Base-by-base conservation (phyloP, 2,329 filamentous ascomycete genomes). In the Arthrobotrys megalospora region DNA sequence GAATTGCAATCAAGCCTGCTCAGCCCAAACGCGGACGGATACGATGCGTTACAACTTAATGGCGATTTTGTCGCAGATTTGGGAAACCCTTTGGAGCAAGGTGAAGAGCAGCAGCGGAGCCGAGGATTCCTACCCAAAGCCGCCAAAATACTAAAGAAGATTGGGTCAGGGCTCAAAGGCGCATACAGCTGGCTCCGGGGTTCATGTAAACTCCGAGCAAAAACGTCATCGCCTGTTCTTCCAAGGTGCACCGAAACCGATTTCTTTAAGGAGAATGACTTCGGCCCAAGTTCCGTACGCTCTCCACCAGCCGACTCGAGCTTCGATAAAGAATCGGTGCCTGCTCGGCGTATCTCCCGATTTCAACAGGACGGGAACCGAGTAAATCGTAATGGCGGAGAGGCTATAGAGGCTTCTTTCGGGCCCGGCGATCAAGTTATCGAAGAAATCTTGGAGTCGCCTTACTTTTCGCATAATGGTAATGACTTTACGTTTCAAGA, bases 401-500 rank as follows among this genome's bases (percentile, higher is more conserved):
- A 14, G n/a, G 41, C 7, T n/a, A 6, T 14, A 3, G 34, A 43
- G 41, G 14, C 34, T 11, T 8, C 52, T 6, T 55, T 36, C 52
- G 48, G 28, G 6, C 48, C 48, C 4, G n/a, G 10, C 14, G 52
- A 4, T 6, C 14, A 32, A 16, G 32, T n/a, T n/a, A 52, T 12
- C 6, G 48, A 52, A n/a, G 53, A 43, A 43, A 60, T n/a, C 12
- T 2, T 60, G n/a, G 52, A 43, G 2, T 60, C 53, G 6, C 53
- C 53, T 3, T 43, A 60, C 16, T 60, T 60, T 16, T 16, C 24
- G 14, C 34, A 6, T 6, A 21, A 16, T 6, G 52, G 28, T 3
- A 38, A 60, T 21, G 34, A 60, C 1, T 60, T 60, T 11, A 60
- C 53, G 2, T 60, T 60, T n/a, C 53, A 36, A 11, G 53, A 60